Percentiles rank a stretch among this genome's conserved stretches.
Evolutionary conservation across 495 filamentous ascomycete species (phyloP).

Genomic region (Xylaria intraflava): DNA sequence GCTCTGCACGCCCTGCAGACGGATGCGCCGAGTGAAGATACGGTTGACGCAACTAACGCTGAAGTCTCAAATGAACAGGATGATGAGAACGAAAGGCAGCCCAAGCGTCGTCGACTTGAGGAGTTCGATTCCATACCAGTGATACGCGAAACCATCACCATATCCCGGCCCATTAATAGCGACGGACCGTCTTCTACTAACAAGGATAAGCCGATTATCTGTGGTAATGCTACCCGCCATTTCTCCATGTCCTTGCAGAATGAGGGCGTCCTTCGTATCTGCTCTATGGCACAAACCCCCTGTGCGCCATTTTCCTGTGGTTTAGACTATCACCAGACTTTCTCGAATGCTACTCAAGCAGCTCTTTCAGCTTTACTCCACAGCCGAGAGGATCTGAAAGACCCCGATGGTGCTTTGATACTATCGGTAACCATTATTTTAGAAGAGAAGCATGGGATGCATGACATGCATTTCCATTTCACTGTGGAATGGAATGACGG

Average conservation of each 20-base stretch:
- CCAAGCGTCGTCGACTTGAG: not conserved
- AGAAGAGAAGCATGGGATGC: constrained; percentile 4
- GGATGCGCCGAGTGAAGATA: not conserved
- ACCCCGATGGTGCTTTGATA: constrained; percentile 17
- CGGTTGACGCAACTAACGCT: no score
- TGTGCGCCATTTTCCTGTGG: constrained; percentile 6
- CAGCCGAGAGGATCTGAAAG: constrained; percentile 8
- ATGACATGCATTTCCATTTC: constrained; percentile 14
- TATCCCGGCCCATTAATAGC: not conserved
- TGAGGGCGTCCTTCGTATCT: not conserved
- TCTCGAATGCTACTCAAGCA: not conserved
- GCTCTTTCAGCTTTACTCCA: not conserved
- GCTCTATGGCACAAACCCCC: not conserved
- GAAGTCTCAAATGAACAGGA: no score
- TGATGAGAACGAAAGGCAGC: constrained; percentile 12
- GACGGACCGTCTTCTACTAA: no score
- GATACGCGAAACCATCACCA: not conserved
- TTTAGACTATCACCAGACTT: not conserved
- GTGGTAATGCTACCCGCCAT: constrained; percentile 4
- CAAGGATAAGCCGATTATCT: not conserved
- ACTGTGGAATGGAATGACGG: constrained; percentile 22
- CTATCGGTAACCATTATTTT: constrained; percentile 8
- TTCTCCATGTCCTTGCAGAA: not conserved
- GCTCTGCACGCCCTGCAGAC: constrained; percentile 9
- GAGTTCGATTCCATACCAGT: constrained; percentile 3